Conservation (phyloP, 2,329 filamentous ascomycete species). For the Ophiostoma himal-ulmi region DNA sequence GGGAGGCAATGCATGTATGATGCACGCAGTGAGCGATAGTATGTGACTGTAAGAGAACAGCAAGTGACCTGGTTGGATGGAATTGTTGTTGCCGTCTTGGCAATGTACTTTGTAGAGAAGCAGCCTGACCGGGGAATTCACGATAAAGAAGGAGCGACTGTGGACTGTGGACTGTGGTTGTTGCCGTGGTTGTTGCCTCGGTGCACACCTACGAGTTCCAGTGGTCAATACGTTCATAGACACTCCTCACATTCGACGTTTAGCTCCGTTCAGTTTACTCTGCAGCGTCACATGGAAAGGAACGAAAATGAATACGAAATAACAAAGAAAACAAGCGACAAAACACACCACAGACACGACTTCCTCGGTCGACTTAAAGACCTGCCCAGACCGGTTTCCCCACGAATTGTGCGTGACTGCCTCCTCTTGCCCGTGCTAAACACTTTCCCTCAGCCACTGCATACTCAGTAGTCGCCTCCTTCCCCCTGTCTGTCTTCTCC, state of each 20-base stretch:
- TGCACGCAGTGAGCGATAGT: neutral
- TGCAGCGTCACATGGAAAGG: neutral
- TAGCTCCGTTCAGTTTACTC: no score
- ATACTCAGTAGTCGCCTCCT: neutral
- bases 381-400: constrained; percentile 1
- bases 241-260: neutral
- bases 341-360: neutral
- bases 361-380: neutral
- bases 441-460: no score
- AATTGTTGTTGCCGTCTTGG: constrained; percentile 1
- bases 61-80: neutral
- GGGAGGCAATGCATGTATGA: neutral
- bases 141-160: constrained; percentile 5
- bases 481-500: neutral
- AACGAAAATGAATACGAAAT: neutral
- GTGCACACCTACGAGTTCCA: neutral
- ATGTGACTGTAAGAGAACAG: neutral
- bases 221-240: neutral
- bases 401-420: neutral
- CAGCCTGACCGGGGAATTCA: neutral
- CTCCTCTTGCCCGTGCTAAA: constrained; percentile 3
- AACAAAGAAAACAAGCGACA: neutral
- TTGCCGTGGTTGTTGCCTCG: no score
- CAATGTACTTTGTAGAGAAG: neutral
- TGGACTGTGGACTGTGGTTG: neutral